Evolutionary conservation across 805 yeast species (phyloP).

Genomic region (Saturnispora zaruensis): DNA sequence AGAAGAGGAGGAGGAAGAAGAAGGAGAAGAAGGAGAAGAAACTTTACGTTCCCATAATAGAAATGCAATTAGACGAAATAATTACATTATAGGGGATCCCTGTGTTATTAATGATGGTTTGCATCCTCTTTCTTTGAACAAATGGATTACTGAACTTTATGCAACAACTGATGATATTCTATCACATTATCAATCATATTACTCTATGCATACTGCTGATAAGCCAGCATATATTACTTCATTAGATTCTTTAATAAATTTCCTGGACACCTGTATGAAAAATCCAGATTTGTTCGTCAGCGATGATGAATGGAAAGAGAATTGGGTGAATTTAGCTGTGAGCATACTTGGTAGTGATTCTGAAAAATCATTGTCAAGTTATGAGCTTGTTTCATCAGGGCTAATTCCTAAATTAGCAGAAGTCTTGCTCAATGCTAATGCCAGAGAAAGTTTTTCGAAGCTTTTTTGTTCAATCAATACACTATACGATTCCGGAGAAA

Average conservation of each 20-base stretch:
- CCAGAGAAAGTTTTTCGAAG: conserved; percentile 37
- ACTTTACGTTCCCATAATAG: conserved; percentile 8
- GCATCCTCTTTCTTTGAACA: conserved; percentile 4
- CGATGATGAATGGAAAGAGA: conserved; percentile 25
- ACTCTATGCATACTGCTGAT: background rate
- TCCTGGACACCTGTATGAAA: background rate
- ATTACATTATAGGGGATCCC: conserved; percentile 18
- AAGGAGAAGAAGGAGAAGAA: conserved; percentile 20
- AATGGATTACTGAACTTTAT: conserved; percentile 4
- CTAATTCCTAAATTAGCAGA: conserved; percentile 37
- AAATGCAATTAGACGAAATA: background rate
- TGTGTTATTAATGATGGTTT: conserved; percentile 16
- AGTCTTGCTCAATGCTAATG: conserved; percentile 29
- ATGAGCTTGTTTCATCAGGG: conserved; percentile 67
- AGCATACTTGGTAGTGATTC: conserved; percentile 3
- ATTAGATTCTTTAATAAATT: conserved; percentile 8
- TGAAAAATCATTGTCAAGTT: conserved; percentile 46
- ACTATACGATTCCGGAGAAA: conserved; percentile 24
- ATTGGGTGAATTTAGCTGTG: conserved; percentile 34
- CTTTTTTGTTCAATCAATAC: conserved; percentile 29
- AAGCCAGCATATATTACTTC: background rate
- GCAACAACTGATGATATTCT: conserved; percentile 2
- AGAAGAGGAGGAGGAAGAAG: conserved; percentile 17
- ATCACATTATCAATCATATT: background rate
- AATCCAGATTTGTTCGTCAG: conserved; percentile 10